phyloP scores from a whole-genome alignment of 345 rosid genomes.

The Lepidium sativum region DNA sequence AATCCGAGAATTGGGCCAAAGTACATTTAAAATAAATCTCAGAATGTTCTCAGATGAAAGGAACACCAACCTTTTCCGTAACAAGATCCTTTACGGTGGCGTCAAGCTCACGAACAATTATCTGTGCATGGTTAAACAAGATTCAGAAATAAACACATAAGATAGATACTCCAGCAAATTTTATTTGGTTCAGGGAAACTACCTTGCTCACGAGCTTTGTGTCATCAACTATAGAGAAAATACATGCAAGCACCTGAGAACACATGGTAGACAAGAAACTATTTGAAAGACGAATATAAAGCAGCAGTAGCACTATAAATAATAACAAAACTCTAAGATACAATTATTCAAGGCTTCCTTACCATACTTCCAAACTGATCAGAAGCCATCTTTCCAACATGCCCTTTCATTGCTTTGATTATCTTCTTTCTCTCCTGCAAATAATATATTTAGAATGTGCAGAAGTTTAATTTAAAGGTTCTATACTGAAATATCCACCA shows the following conservation, averaged over 20 bases:
- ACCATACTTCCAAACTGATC: constrained; percentile 84
- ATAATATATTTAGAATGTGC: constrained; percentile 8
- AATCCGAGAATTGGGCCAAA: not conserved
- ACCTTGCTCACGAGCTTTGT: constrained; percentile 88
- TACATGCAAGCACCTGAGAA: constrained; percentile 64
- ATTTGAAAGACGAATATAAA: not conserved
- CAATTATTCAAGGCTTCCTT: constrained; percentile 15
- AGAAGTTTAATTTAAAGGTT: not conserved
- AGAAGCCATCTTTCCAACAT: constrained; percentile 50
- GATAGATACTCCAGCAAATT: not conserved
- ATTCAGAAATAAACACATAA: constrained; percentile 15
- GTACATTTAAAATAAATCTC: not conserved
- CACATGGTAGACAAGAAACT: not conserved
- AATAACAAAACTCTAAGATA: not conserved
- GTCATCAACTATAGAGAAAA: constrained; percentile 79
- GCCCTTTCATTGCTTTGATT: constrained; percentile 77
- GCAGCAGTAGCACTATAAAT: not conserved
- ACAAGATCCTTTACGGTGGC: constrained; percentile 50
- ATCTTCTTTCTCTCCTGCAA: constrained; percentile 85
- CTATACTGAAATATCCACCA: not conserved
- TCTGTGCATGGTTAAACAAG: constrained; percentile 37
- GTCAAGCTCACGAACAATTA: constrained; percentile 70
- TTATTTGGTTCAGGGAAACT: constrained; percentile 6
- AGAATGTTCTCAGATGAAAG: not conserved
- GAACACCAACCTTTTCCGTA: constrained; percentile 59